These are phyloP conservation scores for Aspergillus campestris DNA, from an alignment of 495 filamentous ascomycete genomes.

Conservation along the genomic window DNA sequence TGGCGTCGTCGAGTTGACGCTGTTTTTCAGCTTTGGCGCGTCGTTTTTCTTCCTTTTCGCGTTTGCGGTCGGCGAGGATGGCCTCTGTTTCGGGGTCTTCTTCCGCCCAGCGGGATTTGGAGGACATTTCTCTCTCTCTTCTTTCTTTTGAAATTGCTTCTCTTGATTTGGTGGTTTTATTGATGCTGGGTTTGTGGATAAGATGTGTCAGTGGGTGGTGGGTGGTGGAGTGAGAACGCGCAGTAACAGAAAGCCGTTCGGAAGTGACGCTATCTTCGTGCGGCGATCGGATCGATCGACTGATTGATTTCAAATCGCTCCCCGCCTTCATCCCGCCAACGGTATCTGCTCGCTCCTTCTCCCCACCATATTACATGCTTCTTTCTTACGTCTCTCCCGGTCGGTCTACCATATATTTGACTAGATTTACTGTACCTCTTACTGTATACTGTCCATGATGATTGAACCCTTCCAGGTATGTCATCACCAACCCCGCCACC, in stretches of 20 bases:
- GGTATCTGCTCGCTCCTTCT: no score
- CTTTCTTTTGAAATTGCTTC: no score
- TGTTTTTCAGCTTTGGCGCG: slow-evolving; percentile 79
- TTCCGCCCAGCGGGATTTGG: slow-evolving; percentile 81
- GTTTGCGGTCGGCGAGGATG: slow-evolving; percentile 61
- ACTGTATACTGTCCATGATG: slow-evolving; percentile 27
- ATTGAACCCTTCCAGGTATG: slow-evolving; percentile 52
- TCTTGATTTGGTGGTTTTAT: no score
- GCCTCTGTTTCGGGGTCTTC: slow-evolving; percentile 62
- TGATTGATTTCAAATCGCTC: slow-evolving; percentile 30
- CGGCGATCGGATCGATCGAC: slow-evolving; percentile 5
- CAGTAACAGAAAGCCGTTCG: slow-evolving; percentile 5
- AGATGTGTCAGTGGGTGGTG: not conserved
- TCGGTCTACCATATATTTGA: not conserved
- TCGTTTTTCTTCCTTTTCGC: slow-evolving; percentile 86
- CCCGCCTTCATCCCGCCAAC: slow-evolving; percentile 4
- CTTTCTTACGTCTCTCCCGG: slow-evolving; percentile 2
- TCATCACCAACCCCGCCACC: not conserved
- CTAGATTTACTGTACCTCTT: not conserved
- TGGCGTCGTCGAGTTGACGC: slow-evolving; percentile 57
- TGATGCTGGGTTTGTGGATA: no score
- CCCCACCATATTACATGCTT: not conserved
- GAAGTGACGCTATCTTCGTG: slow-evolving; percentile 20
- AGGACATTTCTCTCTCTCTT: slow-evolving; percentile 48
- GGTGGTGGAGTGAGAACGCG: not conserved